Base-by-base conservation (phyloP, 164 flowering plant genomes). In the Hamamelis virginiana region DNA sequence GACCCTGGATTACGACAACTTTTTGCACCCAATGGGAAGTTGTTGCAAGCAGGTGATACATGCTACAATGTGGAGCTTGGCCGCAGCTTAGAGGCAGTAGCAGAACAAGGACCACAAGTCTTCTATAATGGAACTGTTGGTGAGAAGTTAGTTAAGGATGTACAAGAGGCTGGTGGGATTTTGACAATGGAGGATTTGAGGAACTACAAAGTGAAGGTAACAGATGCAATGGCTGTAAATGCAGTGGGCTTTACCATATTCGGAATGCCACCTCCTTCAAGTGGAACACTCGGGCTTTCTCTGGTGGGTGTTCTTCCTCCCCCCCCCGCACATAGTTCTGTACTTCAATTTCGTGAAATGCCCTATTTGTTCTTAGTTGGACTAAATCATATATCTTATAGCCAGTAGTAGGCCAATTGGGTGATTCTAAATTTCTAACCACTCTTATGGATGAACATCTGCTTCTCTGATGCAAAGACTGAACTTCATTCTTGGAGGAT, bases 231-330 rank as follows among this genome's bases (percentile, higher is more conserved):
- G 77, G 67, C 80, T 48, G 87, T 80, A 5, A 75, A 89, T 70
- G 84, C 56, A 1, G 77, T 91, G 94, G 97, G 97, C 1, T 88
- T 83, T 80, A 85, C 84, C 12, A 72, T 93, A 3, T 68, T 84
- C 14, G 99, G 99, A 75, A 91, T 96, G 99, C 96, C 95, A 0
- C 98, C 94, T 66, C 99, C 99, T 74, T 96, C 99, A 14, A 93
- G 97, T 81, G 99, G 99, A 62, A 91, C 96, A 5, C 75, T 88
- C 5, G 98, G 94, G 44, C 67, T 96, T 59, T 71, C 97, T 66
- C 68, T 96, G 86, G 98, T 91, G 28, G 15, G 86, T 79, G 6
- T 23, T 38, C 15, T 61, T 28, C 6, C 14, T 61, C 18, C 67
- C 5, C 25, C 33, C 51, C 21, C 8, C 4, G 18, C 5, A 13